phyloP scores from a whole-genome alignment of 345 rosid species.

The Eutrema heterophyllum region DNA sequence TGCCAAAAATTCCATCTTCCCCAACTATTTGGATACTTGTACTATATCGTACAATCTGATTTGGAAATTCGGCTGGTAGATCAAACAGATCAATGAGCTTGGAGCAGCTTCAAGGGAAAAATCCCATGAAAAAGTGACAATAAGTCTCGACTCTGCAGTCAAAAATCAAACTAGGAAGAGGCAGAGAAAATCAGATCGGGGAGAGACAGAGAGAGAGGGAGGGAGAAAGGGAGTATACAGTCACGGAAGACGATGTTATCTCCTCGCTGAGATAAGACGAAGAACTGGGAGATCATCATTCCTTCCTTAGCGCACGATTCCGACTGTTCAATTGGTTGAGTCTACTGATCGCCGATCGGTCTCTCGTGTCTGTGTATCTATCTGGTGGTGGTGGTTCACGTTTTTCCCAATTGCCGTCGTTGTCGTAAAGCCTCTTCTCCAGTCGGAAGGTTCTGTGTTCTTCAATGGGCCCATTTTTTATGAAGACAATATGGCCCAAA shows the following conservation, averaged over 20 bases:
- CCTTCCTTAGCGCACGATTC: background rate
- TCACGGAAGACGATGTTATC: constrained; percentile 97
- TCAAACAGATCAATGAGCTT: constrained; percentile 18
- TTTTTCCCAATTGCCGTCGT: constrained; percentile 14
- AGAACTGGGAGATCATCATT: constrained; percentile 93
- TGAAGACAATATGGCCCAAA: background rate
- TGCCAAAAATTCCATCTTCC: background rate
- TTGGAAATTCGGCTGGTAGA: background rate
- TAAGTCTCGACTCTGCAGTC: background rate
- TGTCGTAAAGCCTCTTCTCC: background rate
- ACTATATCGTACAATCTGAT: background rate
- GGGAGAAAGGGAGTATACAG: constrained; percentile 44
- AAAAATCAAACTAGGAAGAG: background rate
- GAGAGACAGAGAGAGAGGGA: too few species aligned
- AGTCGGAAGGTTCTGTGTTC: background rate
- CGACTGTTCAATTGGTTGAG: background rate
- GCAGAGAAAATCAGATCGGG: background rate
- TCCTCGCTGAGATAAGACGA: constrained; percentile 96
- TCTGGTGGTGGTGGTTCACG: constrained; percentile 20
- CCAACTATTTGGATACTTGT: background rate
- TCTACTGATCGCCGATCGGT: constrained; percentile 24
- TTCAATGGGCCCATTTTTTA: background rate
- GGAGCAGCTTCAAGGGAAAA: background rate
- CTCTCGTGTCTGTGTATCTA: background rate
- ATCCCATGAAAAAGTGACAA: background rate